Percentiles rank a stretch among this genome's conserved stretches.
Evolutionary conservation across 164 flowering plant genomes (phyloP).

Genomic region (Cinnamomum chago): DNA sequence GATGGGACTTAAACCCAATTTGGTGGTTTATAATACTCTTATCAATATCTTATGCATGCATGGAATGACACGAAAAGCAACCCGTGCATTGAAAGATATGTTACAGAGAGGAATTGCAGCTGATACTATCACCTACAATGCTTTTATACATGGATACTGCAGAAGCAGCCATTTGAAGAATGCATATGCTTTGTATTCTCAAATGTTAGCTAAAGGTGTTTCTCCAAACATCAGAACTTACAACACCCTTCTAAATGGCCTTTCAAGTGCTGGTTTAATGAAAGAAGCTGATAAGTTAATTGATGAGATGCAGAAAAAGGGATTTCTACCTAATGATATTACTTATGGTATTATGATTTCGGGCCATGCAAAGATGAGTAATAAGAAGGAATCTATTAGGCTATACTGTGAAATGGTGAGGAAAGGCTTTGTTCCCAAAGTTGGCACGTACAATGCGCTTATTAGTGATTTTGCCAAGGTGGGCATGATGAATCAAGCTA

Average conservation of each 20-base stretch:
- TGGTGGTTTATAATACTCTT: constrained; percentile 49
- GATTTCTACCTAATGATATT: constrained; percentile 50
- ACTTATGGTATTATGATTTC: constrained; percentile 61
- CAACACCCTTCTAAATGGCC: constrained; percentile 54
- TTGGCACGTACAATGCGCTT: constrained; percentile 72
- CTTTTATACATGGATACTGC: constrained; percentile 67
- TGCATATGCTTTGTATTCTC: constrained; percentile 42
- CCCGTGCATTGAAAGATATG: constrained; percentile 56
- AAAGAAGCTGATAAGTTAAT: constrained; percentile 45
- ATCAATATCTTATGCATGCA: constrained; percentile 55
- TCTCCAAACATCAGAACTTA: constrained; percentile 62
- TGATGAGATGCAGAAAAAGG: constrained; percentile 53
- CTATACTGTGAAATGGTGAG: constrained; percentile 83
- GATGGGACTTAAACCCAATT: constrained; percentile 55
- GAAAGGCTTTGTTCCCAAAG: constrained; percentile 66
- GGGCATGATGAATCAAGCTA: constrained; percentile 78
- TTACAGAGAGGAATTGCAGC: constrained; percentile 40
- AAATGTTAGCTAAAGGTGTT: constrained; percentile 58
- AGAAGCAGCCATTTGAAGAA: constrained; percentile 49
- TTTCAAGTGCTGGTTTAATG: constrained; percentile 45
- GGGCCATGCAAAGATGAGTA: constrained; percentile 65
- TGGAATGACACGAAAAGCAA: constrained; percentile 76
- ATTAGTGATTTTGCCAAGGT: constrained; percentile 57
- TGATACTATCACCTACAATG: constrained; percentile 65
- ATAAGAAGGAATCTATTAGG: constrained; percentile 57